Base-by-base conservation (phyloP, 225 moss, liverwort and hornwort species). In the Pseudisothecium myosuroides region DNA sequence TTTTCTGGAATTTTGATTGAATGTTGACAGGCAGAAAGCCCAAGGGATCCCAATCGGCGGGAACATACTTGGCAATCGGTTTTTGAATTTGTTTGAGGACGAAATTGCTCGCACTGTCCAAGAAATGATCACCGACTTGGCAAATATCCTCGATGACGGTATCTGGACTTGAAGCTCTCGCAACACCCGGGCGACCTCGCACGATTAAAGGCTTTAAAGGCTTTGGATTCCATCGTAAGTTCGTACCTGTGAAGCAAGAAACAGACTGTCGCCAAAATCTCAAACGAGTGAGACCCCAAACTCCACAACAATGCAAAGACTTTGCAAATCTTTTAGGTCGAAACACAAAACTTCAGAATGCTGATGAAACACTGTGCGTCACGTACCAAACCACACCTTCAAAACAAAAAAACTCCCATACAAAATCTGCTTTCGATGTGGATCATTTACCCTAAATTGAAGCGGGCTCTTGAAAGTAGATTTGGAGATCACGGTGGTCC, bases 21-120 rank as follows among this genome's bases (percentile, higher is more conserved):
- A 98, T 88, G 69, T 89, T 84, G 29, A 94, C 93, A 60, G 95
- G 95, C 22, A 96, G 88, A 87, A 93, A 98, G 43, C 80, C 89
- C 31, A 98, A 91, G 31, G 93, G 84, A 91, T 96, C 95, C 86
- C 92, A 91, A 31, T 87, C 91, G 87, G 92, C 89, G 9, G 96
- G 96, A 31, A 95, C 29, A 69, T 92, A 92, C 89, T 96, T 94
- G 54, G 91, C 81, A 84, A 96, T 56, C 17, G 80, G 88, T 62
- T 66, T 86, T 50, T 82, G 86, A 84, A 95, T 56, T 85, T 94
- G 94, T 81, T 62, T 87, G 74, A 93, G 92, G 47, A 95, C 29
- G 83, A 87, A 95, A 66, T 89, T 92, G 89, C 95, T 94, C 54
- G 93, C 54, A 31, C 88, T 59, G 76, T 98, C 96, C 83, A 96